Conservation (phyloP, 352 stramenopile genomes). For the Elongisporangium anandrum region DNA sequence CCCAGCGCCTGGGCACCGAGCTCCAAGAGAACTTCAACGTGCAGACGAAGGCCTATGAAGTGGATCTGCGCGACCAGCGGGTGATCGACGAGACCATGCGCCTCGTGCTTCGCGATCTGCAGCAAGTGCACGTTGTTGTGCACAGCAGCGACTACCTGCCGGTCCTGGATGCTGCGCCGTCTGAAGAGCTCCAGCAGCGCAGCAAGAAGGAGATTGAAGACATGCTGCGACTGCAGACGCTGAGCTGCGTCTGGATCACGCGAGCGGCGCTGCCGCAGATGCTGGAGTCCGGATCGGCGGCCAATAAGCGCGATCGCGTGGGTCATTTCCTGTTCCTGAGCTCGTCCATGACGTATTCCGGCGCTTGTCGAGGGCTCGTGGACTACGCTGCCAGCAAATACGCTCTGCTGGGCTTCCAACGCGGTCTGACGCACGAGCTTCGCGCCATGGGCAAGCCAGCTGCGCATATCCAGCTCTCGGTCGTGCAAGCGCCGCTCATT, state of each 20-base stretch:
- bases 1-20: constrained; percentile 10
- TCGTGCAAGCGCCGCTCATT: constrained; percentile 9
- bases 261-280: constrained; percentile 8
- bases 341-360: constrained; percentile 8
- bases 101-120: neutral
- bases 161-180: neutral
- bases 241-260: constrained; percentile 11
- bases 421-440: constrained; percentile 9
- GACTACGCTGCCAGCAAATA: constrained; percentile 15
- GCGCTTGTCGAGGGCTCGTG: constrained; percentile 1
- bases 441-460: neutral
- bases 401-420: constrained; percentile 7
- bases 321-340: constrained; percentile 15
- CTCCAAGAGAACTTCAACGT: constrained; percentile 9
- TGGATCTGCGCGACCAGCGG: constrained; percentile 8
- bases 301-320: constrained; percentile 1
- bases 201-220: neutral
- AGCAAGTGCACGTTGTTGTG: constrained; percentile 8
- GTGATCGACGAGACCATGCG: constrained; percentile 1
- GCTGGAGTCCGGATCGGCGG: constrained; percentile 1
- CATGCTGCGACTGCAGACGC: constrained; percentile 3
- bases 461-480: constrained; percentile 6
- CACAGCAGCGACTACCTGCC: constrained; percentile 6
- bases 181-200: constrained; percentile 2
- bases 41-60: constrained; percentile 4